phyloP scores from a whole-genome alignment of 192 early-diverging fungal species.

The Entomortierella lignicola region DNA sequence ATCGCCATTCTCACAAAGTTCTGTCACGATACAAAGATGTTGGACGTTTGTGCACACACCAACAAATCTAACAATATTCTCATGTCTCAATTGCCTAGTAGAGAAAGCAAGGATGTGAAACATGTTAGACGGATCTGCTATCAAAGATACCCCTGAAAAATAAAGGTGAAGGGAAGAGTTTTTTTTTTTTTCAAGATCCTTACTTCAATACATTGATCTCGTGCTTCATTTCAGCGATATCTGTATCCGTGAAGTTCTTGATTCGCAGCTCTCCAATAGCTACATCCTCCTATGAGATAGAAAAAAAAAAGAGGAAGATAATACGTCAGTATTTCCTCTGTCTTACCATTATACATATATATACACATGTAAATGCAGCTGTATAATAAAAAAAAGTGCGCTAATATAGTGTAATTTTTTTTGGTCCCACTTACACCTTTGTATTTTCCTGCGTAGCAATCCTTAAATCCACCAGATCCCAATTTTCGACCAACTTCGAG shows the following conservation, averaged over 20 bases:
- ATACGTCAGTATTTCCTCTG: too few species aligned
- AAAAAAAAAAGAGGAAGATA: not conserved
- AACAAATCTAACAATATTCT: constrained; percentile 79
- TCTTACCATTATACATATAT: too few species aligned
- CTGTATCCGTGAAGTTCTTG: constrained; percentile 73
- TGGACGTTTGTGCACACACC: constrained; percentile 76
- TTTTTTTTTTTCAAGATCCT: constrained; percentile 4
- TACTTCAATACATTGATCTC: constrained; percentile 82
- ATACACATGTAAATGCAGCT: too few species aligned
- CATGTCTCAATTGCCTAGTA: constrained; percentile 76
- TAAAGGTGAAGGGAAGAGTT: not conserved
- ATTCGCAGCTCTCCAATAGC: constrained; percentile 79
- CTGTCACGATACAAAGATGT: constrained; percentile 78
- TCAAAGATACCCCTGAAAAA: too few species aligned
- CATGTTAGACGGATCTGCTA: too few species aligned
- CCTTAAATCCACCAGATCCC: constrained; percentile 83
- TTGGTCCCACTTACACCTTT: constrained; percentile 56
- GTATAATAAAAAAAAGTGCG: too few species aligned
- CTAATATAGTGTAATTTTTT: too few species aligned
- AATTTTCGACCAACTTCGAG: constrained; percentile 73
- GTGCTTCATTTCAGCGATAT: constrained; percentile 79
- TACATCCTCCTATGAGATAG: constrained; percentile 62
- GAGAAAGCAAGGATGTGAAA: not conserved
- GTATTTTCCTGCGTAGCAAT: constrained; percentile 77
- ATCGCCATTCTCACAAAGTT: constrained; percentile 80